These are phyloP conservation scores for Talaromyces sp. DNA, from an alignment of 2,329 filamentous ascomycete species.

Conservation along the genomic window DNA sequence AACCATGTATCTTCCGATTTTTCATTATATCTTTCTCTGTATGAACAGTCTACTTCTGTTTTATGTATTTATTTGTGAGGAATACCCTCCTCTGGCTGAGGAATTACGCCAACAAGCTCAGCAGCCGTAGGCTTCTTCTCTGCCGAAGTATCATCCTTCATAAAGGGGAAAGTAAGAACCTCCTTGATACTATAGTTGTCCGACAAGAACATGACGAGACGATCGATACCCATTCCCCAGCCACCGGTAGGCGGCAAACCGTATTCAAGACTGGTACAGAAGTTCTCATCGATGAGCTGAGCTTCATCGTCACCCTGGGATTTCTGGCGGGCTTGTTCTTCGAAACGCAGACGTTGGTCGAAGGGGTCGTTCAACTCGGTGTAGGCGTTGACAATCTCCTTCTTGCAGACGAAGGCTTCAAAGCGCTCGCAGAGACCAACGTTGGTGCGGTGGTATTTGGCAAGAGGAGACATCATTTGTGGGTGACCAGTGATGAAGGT, in stretches of 20 bases:
- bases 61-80: slow-evolving; percentile 26
- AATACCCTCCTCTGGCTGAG: slow-evolving; percentile 58
- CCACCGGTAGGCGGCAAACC: slow-evolving; percentile 90
- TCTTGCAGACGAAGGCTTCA: slow-evolving; percentile 94
- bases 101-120: slow-evolving; percentile 58
- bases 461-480: slow-evolving; percentile 87
- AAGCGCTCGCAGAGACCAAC: slow-evolving; percentile 92
- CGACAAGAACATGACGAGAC: slow-evolving; percentile 91
- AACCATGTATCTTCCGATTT: not conserved
- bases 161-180: slow-evolving; percentile 93
- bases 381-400: slow-evolving; percentile 95
- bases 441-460: slow-evolving; percentile 83
- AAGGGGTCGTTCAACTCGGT: slow-evolving; percentile 98
- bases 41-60: not conserved
- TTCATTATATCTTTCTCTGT: not conserved
- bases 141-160: slow-evolving; percentile 72
- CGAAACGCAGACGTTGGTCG: slow-evolving; percentile 84
- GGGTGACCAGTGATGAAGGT: slow-evolving; percentile 85
- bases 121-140: slow-evolving; percentile 46
- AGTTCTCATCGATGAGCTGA: slow-evolving; percentile 92
- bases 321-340: slow-evolving; percentile 95
- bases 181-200: slow-evolving; percentile 96
- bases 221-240: slow-evolving; percentile 94
- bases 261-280: slow-evolving; percentile 84
- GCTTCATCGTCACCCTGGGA: slow-evolving; percentile 95